Evolutionary conservation across 306 rosid species (phyloP), one percentile per base, ranked within the genome.

Genomic region (Lupinus albus): DNA sequence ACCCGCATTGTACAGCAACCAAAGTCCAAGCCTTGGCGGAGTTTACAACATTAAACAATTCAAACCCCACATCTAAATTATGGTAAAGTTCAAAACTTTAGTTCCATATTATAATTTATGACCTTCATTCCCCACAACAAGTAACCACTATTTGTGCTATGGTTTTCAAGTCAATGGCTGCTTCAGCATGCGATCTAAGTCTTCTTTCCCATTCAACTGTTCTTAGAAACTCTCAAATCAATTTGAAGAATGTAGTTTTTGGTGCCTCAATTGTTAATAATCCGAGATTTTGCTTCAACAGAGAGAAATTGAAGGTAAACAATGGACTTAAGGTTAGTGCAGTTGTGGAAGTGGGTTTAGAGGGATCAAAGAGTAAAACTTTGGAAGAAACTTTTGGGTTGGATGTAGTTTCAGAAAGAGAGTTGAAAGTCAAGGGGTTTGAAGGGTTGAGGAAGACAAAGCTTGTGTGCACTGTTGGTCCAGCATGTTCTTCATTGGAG

Each of bases 361-460:
- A 84, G 54, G 73, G 9, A 0, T 41, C 70, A 1, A 74, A 68
- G 71, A 57, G 76, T 15, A 5, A 49, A 67, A 59, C 10, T 7
- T 76, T 73, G 51, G 78, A 70, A 50, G 77, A 68, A 63, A 61
- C n/a, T 51, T 67, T 84, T 69, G 84, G 71, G 82, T 64, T 87
- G 62, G 92, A 87, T 49, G 77, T 73, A 15, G 92, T 84, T 15
- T 80, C 80, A 10, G 93, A 87, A 77, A 63, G 74, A 64, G 86
- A 87, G 47, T 58, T 84, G 76, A 87, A 74, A 69, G 78, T 84
- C 76, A 84, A 80, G 59, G 86, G 93, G 42, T 84, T 84, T 64
- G 56, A 71, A 64, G 89, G 89, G 38, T 53, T 82, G 89, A 87
- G 86, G 81, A 87, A 84, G 83, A 87, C 93, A 20, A 87, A 87